Conservation (phyloP, 2,329 filamentous ascomycete genomes). For the Botryotinia globosa region DNA sequence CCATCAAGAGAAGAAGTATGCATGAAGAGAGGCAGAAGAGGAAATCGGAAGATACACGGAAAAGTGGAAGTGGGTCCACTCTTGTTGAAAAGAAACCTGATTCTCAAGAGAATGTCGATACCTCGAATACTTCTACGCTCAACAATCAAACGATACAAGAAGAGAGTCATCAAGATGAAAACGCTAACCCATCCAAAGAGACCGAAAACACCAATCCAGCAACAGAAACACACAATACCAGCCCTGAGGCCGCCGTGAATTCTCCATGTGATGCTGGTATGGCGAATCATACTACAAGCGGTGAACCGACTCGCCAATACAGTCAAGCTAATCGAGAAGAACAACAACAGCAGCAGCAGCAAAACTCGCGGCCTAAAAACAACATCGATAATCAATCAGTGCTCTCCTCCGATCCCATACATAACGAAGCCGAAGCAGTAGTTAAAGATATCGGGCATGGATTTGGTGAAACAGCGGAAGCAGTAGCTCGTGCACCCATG, state of each 20-base stretch:
- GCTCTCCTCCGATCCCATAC: slow-evolving; percentile 29
- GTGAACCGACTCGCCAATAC: slow-evolving; percentile 24
- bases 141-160: slow-evolving; percentile 16
- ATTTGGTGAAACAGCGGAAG: slow-evolving; percentile 33
- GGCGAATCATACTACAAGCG: slow-evolving; percentile 16
- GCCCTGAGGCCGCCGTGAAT: not conserved
- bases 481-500: slow-evolving; percentile 49
- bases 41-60: slow-evolving; percentile 27
- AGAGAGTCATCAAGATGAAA: not conserved
- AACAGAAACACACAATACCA: not conserved
- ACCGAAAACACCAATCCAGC: too few relatives aligned
- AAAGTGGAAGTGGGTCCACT: slow-evolving; percentile 19
- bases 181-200: too few relatives aligned
- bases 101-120: slow-evolving; percentile 1
- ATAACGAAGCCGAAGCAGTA: slow-evolving; percentile 30
- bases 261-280: not conserved
- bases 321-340: slow-evolving; percentile 4
- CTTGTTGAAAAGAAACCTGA: slow-evolving; percentile 9
- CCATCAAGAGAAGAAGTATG: slow-evolving; percentile 52
- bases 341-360: slow-evolving; percentile 3
- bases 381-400: slow-evolving; percentile 23
- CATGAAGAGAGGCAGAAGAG: slow-evolving; percentile 43
- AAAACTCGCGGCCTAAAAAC: not conserved
- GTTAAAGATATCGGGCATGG: slow-evolving; percentile 33
- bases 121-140: not conserved